Evolutionary conservation across 495 filamentous ascomycete species (phyloP).

Genomic region (Neurospora sp.): DNA sequence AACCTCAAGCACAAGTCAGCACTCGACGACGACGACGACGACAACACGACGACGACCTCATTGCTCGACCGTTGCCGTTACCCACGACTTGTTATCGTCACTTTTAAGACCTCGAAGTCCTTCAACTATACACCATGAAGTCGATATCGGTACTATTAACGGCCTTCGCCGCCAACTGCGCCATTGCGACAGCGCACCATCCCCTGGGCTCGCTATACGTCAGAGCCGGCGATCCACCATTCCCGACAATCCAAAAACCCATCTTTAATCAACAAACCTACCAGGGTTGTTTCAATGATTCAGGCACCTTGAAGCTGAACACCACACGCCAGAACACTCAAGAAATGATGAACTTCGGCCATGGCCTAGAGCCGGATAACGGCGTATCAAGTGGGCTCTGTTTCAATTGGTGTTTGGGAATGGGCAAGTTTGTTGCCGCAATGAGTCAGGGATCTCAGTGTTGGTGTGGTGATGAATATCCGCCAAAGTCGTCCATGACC

Average conservation of each 20-base stretch:
- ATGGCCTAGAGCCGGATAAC: background rate
- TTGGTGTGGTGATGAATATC: constrained; percentile 52
- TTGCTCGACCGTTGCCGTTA: background rate
- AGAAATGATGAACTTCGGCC: background rate
- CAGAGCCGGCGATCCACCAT: background rate
- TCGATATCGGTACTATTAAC: constrained; percentile 7
- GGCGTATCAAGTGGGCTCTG: constrained; percentile 2
- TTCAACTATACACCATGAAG: constrained; percentile 16
- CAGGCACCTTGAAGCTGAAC: constrained; percentile 12
- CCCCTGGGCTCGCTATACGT: background rate
- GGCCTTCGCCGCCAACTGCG: constrained; percentile 7
- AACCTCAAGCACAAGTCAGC: background rate
- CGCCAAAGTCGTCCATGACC: constrained; percentile 35
- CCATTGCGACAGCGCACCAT: background rate
- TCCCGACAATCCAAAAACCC: background rate
- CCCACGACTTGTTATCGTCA: background rate
- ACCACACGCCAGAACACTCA: constrained; percentile 8
- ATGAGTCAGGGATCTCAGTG: constrained; percentile 29
- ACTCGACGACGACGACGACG: background rate
- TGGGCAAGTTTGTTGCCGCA: constrained; percentile 8
- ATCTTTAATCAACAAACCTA: background rate
- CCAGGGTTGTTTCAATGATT: constrained; percentile 24
- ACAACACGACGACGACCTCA: background rate
- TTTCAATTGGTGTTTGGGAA: background rate
- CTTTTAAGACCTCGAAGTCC: background rate